phyloP scores from a whole-genome alignment of 2,329 filamentous ascomycete species.

The Aspergillus viridinutans region DNA sequence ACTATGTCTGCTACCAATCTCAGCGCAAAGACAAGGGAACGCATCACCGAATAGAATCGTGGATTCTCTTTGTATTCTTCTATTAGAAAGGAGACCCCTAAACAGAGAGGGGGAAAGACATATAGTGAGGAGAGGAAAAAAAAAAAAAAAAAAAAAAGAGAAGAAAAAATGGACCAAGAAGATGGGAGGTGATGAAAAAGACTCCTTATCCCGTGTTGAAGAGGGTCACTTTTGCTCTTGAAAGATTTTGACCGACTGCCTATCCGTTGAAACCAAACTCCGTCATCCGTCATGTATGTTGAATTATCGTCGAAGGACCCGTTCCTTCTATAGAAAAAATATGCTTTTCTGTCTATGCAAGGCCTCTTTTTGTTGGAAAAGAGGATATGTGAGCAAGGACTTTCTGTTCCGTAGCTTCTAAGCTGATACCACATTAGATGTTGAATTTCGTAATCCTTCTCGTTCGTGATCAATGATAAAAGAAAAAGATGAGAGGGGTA shows the following conservation, averaged over 20 bases:
- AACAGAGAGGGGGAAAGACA: too few relatives aligned
- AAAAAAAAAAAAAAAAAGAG: conserved; percentile 2
- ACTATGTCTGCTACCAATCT: not conserved
- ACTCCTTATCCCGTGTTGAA: conserved; percentile 29
- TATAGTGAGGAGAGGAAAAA: not conserved
- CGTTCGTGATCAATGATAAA: conserved; percentile 19
- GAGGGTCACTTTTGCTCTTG: conserved; percentile 16
- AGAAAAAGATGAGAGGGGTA: conserved; percentile 28
- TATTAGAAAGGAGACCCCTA: not conserved
- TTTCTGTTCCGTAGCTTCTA: conserved; percentile 5
- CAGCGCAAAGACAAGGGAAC: not conserved
- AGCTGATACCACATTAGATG: not conserved
- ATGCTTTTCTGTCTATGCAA: conserved; percentile 18
- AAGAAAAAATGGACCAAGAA: conserved; percentile 7
- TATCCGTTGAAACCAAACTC: conserved; percentile 18
- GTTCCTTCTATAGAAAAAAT: conserved; percentile 1
- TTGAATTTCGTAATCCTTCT: conserved; percentile 7
- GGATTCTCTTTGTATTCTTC: conserved; percentile 1
- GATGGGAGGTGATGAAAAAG: conserved; percentile 1
- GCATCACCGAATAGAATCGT: not conserved
- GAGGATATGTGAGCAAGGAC: not conserved
- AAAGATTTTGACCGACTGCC: conserved; percentile 2
- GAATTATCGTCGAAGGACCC: conserved; percentile 8
- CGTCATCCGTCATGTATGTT: conserved; percentile 15
- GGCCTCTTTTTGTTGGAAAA: not conserved